phyloP scores from a whole-genome alignment of 1,139 yeast species.

The Hemisphaericaspora lyxosophila region DNA sequence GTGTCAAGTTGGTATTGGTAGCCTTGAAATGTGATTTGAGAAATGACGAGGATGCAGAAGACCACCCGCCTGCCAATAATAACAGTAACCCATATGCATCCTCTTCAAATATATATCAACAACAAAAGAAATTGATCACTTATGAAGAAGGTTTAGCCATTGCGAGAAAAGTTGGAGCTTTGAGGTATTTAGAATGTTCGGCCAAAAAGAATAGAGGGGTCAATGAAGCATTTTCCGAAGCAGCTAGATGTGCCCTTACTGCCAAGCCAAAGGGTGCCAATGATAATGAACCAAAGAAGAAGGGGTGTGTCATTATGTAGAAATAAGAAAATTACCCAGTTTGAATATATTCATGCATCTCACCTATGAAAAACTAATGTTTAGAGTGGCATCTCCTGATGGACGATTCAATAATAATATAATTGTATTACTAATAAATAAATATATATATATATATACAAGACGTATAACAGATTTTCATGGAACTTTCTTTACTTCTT shows the following conservation, averaged over 20 bases:
- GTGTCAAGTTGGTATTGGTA: conserved; percentile 88
- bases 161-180: conserved; percentile 81
- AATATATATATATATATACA: neutral
- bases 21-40: conserved; percentile 94
- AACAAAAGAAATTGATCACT: conserved; percentile 53
- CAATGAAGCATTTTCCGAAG: conserved; percentile 94
- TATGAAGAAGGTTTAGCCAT: conserved; percentile 47
- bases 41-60: conserved; percentile 39
- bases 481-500: conserved; percentile 14
- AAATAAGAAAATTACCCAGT: no score
- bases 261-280: conserved; percentile 82
- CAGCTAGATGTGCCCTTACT: conserved; percentile 91
- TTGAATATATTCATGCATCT: neutral
- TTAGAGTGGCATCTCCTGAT: neutral
- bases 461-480: neutral
- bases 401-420: neutral
- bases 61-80: conserved; percentile 11
- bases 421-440: conserved; percentile 1
- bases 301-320: conserved; percentile 44
- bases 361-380: neutral
- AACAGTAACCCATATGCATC: conserved; percentile 3
- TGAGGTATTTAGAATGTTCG: conserved; percentile 86
- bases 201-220: conserved; percentile 94
- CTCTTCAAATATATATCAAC: conserved; percentile 33
- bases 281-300: conserved; percentile 47